A percentile compares a stretch with the other conserved stretches of the same genome.
phyloP scores from a whole-genome alignment of 2,329 filamentous ascomycete genomes.

The Diaporthe sp. region DNA sequence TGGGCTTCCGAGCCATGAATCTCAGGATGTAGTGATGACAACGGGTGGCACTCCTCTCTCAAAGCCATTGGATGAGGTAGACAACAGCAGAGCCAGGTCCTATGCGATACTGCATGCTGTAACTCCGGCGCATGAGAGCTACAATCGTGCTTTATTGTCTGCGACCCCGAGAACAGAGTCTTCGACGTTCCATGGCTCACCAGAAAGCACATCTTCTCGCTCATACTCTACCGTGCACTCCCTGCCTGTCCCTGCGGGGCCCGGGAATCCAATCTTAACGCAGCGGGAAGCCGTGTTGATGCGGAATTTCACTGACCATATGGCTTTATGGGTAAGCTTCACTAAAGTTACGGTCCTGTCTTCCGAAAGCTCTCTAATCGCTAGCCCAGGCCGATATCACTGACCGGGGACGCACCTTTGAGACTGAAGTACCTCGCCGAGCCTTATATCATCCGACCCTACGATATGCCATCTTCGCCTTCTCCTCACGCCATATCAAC shows the following conservation, averaged over 20 bases:
- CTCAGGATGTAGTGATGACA: neutral
- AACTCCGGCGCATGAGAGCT: neutral
- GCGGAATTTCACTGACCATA: constrained; percentile 8
- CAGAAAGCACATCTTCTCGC: constrained; percentile 7
- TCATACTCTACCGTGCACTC: neutral
- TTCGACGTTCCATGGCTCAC: neutral
- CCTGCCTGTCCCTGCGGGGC: no score
- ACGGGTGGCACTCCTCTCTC: neutral
- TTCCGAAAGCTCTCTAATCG: neutral
- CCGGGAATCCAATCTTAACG: neutral
- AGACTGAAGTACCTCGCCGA: constrained; percentile 8
- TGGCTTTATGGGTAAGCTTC: neutral
- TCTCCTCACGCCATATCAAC: constrained; percentile 7
- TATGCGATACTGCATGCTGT: neutral
- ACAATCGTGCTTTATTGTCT: neutral
- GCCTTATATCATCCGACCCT: neutral
- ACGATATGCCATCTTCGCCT: constrained; percentile 8
- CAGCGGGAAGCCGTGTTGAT: constrained; percentile 12
- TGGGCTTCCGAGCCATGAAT: no score
- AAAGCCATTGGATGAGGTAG: neutral
- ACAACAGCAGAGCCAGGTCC: neutral
- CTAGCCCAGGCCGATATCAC: neutral
- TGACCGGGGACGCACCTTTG: neutral
- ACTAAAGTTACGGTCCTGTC: neutral
- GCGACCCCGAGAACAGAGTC: neutral